Base-by-base conservation (phyloP, 1,284 basidiomycete genomes). In the Rhodotorula sp. region DNA sequence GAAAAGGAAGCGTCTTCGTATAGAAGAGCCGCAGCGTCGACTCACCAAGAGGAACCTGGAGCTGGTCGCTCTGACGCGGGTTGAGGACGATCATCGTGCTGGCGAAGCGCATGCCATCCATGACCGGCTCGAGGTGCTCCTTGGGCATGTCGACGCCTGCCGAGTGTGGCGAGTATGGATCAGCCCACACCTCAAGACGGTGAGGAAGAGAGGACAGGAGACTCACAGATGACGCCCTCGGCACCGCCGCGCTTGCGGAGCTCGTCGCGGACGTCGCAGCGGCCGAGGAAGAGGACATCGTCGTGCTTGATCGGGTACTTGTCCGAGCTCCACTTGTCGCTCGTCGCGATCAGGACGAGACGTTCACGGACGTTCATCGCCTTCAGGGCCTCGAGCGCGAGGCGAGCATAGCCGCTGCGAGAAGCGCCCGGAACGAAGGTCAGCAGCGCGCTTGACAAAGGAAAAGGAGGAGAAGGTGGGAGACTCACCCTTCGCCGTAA, bases 1-100 rank as follows among this genome's bases (percentile, higher is more conserved):
- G 61, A 6, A 42, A 24, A 18, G n/a, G 17, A 4, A 7, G 12
- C n/a, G n/a, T 54, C 8, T 37, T 37, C 10, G 3, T 4, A 15
- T 6, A 18, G 12, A 15, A 17, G 15, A 45, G 42, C 12, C 12
- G n/a, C 26, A 4, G 17, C 20, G 24, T 20, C 26, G 24, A 22
- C 65, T 53, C 53, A 66, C 65, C 69, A 37, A 70, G 29, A 20
- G 69, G 65, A 29, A 70, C 37, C n/a, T 44, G 15, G n/a, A 70
- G 33, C 12, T n/a, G 5, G 24, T 56, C 51, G 15, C 64, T 24
- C 30, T 60, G 22, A 54, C 42, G 30, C 2, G 69, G 69, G 53
- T 63, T 64, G 42, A 70, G 61, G n/a, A 66, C 24, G 57, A 66
- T 30, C 33, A 70, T 26, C 49, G 62, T 24, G 20, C 56, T 60